Conservation (phyloP, 1,284 basidiomycete genomes). For the Gymnopus androsaceus region DNA sequence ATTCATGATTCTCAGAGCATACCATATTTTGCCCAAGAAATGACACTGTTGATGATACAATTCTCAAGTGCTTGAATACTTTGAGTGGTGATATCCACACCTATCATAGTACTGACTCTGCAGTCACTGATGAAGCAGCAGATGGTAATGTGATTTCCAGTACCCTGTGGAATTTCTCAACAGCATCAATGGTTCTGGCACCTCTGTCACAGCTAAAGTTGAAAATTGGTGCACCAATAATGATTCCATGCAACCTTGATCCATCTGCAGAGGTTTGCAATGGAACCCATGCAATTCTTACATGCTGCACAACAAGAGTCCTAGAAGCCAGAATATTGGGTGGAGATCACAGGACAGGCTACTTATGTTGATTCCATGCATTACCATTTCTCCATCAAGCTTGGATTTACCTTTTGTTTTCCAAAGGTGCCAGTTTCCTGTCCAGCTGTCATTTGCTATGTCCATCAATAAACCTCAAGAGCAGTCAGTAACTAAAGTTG, state of each 20-base stretch:
- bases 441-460: conserved; percentile 38
- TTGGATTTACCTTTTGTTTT: conserved; percentile 25
- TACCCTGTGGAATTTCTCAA: conserved; percentile 19
- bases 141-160: conserved; percentile 18
- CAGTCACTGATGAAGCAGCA: background rate
- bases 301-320: conserved; percentile 20
- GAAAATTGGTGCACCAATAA: conserved; percentile 37
- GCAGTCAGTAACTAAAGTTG: conserved; percentile 34
- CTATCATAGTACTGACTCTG: background rate
- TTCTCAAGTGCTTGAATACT: no score
- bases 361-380: conserved; percentile 32
- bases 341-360: conserved; percentile 30
- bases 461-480: conserved; percentile 43
- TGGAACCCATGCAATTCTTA: conserved; percentile 35
- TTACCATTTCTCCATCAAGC: conserved; percentile 26
- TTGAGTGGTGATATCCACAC: no score
- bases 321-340: conserved; percentile 32
- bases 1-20: background rate
- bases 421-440: conserved; percentile 26
- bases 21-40: background rate
- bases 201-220: conserved; percentile 33
- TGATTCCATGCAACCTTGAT: conserved; percentile 37
- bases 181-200: conserved; percentile 26
- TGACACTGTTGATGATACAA: no score
- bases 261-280: conserved; percentile 38